Evolutionary conservation across 1,284 basidiomycete species (phyloP).

Genomic region (Cystobasidium sp.): DNA sequence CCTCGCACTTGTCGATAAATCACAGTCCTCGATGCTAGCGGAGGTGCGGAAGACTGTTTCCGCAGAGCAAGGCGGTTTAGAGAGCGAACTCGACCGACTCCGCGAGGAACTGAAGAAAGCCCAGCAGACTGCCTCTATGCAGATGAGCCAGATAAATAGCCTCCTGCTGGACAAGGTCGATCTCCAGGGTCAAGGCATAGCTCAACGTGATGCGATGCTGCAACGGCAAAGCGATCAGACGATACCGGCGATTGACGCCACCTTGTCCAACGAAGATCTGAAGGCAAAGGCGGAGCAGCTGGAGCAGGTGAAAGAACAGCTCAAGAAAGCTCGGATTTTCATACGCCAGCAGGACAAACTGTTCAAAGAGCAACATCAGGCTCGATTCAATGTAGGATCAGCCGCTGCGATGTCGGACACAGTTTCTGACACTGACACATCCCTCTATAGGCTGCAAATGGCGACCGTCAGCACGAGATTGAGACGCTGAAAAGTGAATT

Average conservation of each 20-base stretch:
- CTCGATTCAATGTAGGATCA: constrained; percentile 2
- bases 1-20: constrained; percentile 75
- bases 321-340: constrained; percentile 80
- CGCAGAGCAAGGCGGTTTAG: constrained; percentile 78
- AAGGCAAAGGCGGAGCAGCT: constrained; percentile 70
- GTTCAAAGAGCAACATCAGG: constrained; percentile 62
- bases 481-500: constrained; percentile 16
- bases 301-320: constrained; percentile 74
- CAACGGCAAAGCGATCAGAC: constrained; percentile 68
- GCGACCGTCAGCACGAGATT: constrained; percentile 16
- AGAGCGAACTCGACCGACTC: constrained; percentile 68
- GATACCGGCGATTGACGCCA: constrained; percentile 72
- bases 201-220: constrained; percentile 67
- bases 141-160: constrained; percentile 67
- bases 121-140: constrained; percentile 83
- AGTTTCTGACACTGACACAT: not conserved
- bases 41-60: constrained; percentile 84
- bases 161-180: constrained; percentile 89
- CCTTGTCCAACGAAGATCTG: constrained; percentile 74
- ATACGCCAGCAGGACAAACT: constrained; percentile 90
- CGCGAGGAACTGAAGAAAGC: constrained; percentile 73
- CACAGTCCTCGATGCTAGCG: constrained; percentile 65
- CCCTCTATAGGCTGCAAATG: constrained; percentile 13
- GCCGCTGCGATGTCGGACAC: not conserved
- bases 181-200: constrained; percentile 82